Evolutionary conservation across 1,284 basidiomycete genomes (phyloP), one percentile per base, ranked within the genome.

Genomic region (Bjerkandera adusta): DNA sequence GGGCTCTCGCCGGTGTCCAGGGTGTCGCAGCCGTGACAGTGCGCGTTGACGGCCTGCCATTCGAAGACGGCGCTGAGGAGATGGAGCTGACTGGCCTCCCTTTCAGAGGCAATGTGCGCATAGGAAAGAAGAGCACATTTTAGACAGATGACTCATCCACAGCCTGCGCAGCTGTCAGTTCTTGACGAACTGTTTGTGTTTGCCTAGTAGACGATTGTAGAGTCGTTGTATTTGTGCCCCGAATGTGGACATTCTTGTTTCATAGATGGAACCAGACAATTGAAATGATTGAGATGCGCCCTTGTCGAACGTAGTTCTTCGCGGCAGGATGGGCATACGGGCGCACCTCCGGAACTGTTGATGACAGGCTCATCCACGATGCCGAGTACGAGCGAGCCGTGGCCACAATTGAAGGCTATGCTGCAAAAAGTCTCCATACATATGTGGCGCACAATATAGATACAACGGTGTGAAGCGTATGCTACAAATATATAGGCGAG

Each of bases 1-100:
- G 84, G 1, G 88, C 85, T 0, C 56, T 80, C 1, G 88, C 86
- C 5, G 88, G 88, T 7, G 71, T 90, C 11, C 65, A 76, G 41
- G 87, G 87, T 12, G 70, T 72, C 16, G 80, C 82, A 2, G 80
- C 79, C 27, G 84, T 89, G 4, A 68, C 68, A 1, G 74, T 82
- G 20, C 65, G 68, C 32, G 72, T 89, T 1, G 67, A 77, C 16
- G 87, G 88, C 0, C 59, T 89, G 47, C 79, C 81, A n/a, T 61
- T 81, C 40, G 62, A 57, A 26, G 55, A 58, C 22, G 64, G 55
- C 4, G 54, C 50, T 7, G 64, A 69, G 13, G 77, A 76, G 54
- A 75, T 89, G 61, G 73, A 79, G 54, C 64, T 89, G 35, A 68
- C 63, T 4, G 82, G 77, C 0, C 62, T 89, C 5, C 86, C 87